These are phyloP conservation scores for Urostyla sp. DNA, from an alignment of 73 alveolate genomes.

Conservation along the genomic window DNA sequence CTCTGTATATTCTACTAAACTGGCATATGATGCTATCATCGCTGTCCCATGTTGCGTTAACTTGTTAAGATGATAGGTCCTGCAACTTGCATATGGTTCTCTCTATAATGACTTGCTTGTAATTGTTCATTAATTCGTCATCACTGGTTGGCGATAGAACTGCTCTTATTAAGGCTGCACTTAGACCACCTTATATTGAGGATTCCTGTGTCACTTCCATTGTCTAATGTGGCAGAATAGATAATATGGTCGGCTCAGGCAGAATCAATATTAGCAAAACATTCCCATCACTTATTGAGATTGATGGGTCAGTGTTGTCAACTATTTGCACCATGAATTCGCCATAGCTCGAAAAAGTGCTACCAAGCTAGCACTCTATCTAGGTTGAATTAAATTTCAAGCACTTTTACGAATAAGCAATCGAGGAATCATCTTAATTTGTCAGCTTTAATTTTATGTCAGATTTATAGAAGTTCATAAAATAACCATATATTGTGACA, in stretches of 20 bases:
- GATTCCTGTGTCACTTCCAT: constrained; percentile 5
- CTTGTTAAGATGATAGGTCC: neutral
- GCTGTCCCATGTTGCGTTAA: constrained; percentile 5
- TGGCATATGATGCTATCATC: neutral
- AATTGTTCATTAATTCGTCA: neutral
- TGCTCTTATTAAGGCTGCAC: neutral
- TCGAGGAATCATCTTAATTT: neutral
- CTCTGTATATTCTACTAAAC: neutral
- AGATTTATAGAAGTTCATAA: neutral
- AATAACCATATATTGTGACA: constrained; percentile 19
- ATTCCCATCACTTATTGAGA: constrained; percentile 38
- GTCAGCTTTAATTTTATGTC: constrained; percentile 1
- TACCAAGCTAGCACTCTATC: neutral
- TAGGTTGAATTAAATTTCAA: neutral
- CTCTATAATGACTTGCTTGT: neutral
- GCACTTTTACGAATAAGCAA: neutral
- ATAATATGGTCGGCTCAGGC: neutral
- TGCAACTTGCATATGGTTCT: constrained; percentile 7
- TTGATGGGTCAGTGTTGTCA: neutral
- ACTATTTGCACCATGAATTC: constrained; percentile 1
- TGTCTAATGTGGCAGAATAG: neutral
- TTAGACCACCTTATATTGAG: neutral
- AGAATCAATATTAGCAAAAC: neutral
- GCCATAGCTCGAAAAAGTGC: neutral
- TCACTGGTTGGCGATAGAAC: neutral